Percentiles rank a stretch among this genome's conserved stretches.
Evolutionary conservation across 495 filamentous ascomycete species (phyloP).

Genomic region (Lepidopterella palustris): DNA sequence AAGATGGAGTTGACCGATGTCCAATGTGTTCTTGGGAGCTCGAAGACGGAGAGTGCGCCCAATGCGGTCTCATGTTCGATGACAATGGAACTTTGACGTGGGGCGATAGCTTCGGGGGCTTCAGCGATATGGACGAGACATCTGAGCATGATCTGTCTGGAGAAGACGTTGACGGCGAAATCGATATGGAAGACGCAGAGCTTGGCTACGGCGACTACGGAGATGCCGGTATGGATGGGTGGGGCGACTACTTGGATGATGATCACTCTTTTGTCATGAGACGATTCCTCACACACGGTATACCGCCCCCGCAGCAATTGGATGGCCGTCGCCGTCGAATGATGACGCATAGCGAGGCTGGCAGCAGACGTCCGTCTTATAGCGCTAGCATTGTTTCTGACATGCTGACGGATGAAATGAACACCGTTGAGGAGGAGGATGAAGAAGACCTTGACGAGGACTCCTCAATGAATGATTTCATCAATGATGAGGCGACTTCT

Average conservation of each 20-base stretch:
- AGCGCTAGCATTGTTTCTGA: slow-evolving; percentile 28
- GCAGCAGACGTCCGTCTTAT: slow-evolving; percentile 27
- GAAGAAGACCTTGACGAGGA: slow-evolving; percentile 33
- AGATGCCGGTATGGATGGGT: slow-evolving; percentile 21
- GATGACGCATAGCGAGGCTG: slow-evolving; percentile 29
- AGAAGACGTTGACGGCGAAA: slow-evolving; percentile 31
- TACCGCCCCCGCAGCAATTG: slow-evolving; percentile 5
- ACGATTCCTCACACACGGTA: slow-evolving; percentile 22
- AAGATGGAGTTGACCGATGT: slow-evolving; percentile 59
- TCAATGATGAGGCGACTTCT: slow-evolving; percentile 18
- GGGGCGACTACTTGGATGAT: slow-evolving; percentile 18
- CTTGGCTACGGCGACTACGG: slow-evolving; percentile 25
- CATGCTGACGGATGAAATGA: slow-evolving; percentile 28
- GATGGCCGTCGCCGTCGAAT: slow-evolving; percentile 10
- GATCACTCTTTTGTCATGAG: slow-evolving; percentile 18
- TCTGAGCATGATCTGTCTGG: slow-evolving; percentile 29
- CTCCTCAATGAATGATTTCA: slow-evolving; percentile 35
- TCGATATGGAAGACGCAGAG: slow-evolving; percentile 31
- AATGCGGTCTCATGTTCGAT: slow-evolving; percentile 49
- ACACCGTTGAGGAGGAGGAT: slow-evolving; percentile 33
- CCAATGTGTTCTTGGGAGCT: slow-evolving; percentile 62
- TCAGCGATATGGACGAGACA: slow-evolving; percentile 32
- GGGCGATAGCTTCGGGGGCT: slow-evolving; percentile 26
- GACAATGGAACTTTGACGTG: slow-evolving; percentile 33
- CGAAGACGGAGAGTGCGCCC: slow-evolving; percentile 48